Base-by-base conservation (phyloP, 2,329 filamentous ascomycete genomes). In the Cladosporium austrohemisphaericum region DNA sequence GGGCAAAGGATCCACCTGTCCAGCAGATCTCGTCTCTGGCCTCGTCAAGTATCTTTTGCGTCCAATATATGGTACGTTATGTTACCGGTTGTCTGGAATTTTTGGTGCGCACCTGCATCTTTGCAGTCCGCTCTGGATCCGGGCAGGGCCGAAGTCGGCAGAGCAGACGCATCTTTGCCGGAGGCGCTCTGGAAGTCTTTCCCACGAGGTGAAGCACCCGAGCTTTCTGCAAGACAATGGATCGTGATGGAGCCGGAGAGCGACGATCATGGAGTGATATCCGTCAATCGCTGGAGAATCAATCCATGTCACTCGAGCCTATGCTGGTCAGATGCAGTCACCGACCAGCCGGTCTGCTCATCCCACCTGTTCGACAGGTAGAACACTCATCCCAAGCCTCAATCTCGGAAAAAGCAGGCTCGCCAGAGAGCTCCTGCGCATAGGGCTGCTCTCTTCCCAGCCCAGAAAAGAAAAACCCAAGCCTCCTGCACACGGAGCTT, bases 31-130 rank as follows among this genome's bases (percentile, higher is more conserved):
- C 18, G 38, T 29, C 31, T 14, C 16, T 41, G 38, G 7, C 20
- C 4, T 41, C 38, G 8, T 25, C 18, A 22, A 47, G 22, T 14
- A 35, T 26, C 18, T 18, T 18, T 19, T 10, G 33, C 22, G 18
- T 38, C 32, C 23, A 32, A 47, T 37, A 37, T 22, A 38, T 38
- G 32, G 33, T 47, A 38, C 44, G 33, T 32, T 37, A 47, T 38
- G n/a, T 38, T 18, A 14, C 44, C 33, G 44, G 13, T 4, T 36
- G 9, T 29, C 33, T 41, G 26, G 23, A 31, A 35, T 20, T 16
- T 19, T 22, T 7, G n/a, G 19, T 23, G 13, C 6, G 18, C 41
- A 10, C 14, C 13, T 25, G 16, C n/a, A 18, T 16, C 10, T 25
- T 23, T n/a, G 14, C 18, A 44, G 20, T 35, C 41, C 20, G 41